Base-by-base conservation (phyloP, 2,329 filamentous ascomycete species). In the Pseudogymnoascus destructans region DNA sequence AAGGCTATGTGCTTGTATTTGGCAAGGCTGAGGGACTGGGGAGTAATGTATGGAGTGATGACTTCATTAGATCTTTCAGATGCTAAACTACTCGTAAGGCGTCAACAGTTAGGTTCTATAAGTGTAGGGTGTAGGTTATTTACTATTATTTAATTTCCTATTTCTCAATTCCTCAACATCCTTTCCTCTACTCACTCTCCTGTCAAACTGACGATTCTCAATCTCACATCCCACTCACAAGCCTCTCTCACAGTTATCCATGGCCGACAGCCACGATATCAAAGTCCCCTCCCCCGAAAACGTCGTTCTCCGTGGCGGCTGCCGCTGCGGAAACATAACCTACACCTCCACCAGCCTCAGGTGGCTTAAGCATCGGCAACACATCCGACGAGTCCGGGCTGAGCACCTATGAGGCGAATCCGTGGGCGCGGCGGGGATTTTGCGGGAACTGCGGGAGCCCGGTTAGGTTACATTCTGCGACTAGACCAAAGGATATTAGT, bases 401-500 rank as follows among this genome's bases (percentile, higher is more conserved):
- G 5, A 66, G 71, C 35, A 65, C 61, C 19, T 70, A 74, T 10
- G 74, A 72, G 21, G 66, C 71, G 1, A 61, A 67, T n/a, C 25
- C 46, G 7, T 52, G 46, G 46, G 75, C 74, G 15, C 70, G 71
- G 9, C 69, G 75, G 30, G 71, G 68, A 0, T 74, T 74, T 60
- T 79, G 75, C 67, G 69, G 70, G 17, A 66, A 65, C 10, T 78
- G 76, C 60, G 76, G 76, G 15, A 72, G 72, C 27, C 75, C 71
- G 13, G 67, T 79, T 33, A 72, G 67, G 5, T 77, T 78, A 71
- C 62, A 60, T 25, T 74, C 74, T 58, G 61, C 69, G 17, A 68
- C 64, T 13, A 63, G 69, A 9, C 63, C 66, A 7, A 67, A 70
- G 8, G 54, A 32, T 0, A 70, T 72, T 8, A 64, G 59, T 2